These are phyloP conservation scores for Eleusine indica DNA, from an alignment of 176 grass and related monocot species.

Conservation along the genomic window DNA sequence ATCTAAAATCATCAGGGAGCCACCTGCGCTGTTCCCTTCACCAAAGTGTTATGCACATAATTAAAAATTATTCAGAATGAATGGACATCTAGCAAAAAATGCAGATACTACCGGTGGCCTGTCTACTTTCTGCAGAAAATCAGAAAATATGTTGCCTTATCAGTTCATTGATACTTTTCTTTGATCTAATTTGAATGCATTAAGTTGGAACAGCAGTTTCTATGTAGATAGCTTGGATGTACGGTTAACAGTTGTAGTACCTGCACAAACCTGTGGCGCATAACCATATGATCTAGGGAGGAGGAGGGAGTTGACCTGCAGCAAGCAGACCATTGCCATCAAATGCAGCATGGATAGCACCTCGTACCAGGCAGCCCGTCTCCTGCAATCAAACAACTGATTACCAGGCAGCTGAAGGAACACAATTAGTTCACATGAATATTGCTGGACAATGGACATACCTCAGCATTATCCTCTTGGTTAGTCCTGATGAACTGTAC, in stretches of 20 bases:
- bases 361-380: constrained; percentile 90
- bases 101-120: constrained; percentile 30
- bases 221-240: not conserved
- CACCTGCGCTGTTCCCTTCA: no score
- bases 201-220: constrained; percentile 2
- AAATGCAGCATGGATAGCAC: constrained; percentile 90
- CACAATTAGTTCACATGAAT: not conserved
- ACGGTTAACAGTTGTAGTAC: constrained; percentile 29
- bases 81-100: no score
- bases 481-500: constrained; percentile 83
- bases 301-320: constrained; percentile 83
- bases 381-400: constrained; percentile 55
- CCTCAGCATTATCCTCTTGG: constrained; percentile 80
- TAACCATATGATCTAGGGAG: constrained; percentile 82
- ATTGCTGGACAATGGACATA: constrained; percentile 31
- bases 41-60: no score
- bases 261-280: constrained; percentile 80
- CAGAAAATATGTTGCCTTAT: constrained; percentile 6
- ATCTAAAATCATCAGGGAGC: no score
- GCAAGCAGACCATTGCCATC: constrained; percentile 85
- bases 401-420: constrained; percentile 1
- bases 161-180: not conserved
- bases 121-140: constrained; percentile 69
- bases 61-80: no score
- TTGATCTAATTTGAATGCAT: not conserved